Base-by-base conservation (phyloP, 331 rosid genomes). In the Malus hybrid region DNA sequence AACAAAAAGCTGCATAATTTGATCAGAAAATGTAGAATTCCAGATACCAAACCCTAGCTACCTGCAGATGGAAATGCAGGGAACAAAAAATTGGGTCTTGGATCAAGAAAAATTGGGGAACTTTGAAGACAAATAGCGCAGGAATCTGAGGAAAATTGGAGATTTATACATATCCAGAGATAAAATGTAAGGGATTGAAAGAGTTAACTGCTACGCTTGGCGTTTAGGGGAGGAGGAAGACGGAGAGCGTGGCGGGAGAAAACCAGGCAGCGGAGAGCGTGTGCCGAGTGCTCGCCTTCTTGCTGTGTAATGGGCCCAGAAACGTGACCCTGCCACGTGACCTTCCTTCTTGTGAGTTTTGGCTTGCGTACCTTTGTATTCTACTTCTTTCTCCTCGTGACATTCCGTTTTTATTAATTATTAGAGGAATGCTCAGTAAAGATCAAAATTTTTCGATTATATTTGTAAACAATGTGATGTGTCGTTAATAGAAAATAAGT, bases 181-280 rank as follows among this genome's bases (percentile, higher is more conserved):
- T 33, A 8, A 71, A 64, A 19, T 3, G 22, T 7, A 8, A 54
- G 19, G 19, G 31, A 32, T 4, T 27, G n/a, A 67, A 24, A 28
- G 5, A 52, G 65, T 1, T 10, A 33, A 5, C 13, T 2, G 18
- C 0, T 10, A 66, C 9, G 29, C 31, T 34, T 34, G 74, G 67
- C 48, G 63, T 24, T 69, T 42, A 68, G 68, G 27, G 69, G 67
- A 76, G 77, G 67, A 24, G 65, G 56, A 36, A 34, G 19, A 61
- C 20, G 65, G n/a, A 76, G 89, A 83, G 91, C 54, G 94, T 86
- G 96, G 96, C 82, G 78, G 86, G 84, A 62, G 80, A 24, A 74
- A n/a, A 70, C 69, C 8, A 54, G 81, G 48, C 81, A 78, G 70
- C 61, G 33, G 75, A 83, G n/a, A 32, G 93, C 90, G 93, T 90